Percentiles rank a stretch among this genome's conserved stretches.
These are phyloP conservation scores for Tuber melanosporum DNA, from an alignment of 495 filamentous ascomycete species.

Conservation along the genomic window DNA sequence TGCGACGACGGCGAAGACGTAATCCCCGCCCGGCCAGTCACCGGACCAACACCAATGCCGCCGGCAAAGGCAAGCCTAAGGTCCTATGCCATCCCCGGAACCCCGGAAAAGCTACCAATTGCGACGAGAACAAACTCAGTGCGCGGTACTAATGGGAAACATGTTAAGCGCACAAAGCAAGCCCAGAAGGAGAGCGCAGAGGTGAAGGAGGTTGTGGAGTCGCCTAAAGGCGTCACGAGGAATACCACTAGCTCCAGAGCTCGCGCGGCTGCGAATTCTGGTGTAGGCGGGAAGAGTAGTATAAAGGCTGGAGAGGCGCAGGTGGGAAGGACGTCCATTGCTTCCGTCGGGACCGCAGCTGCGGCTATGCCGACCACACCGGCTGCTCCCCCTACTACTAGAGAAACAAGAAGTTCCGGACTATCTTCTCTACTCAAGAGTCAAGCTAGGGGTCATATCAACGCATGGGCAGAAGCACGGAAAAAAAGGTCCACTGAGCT, in stretches of 20 bases:
- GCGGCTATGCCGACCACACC: background rate
- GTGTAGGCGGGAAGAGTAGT: background rate
- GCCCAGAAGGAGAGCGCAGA: constrained; percentile 1
- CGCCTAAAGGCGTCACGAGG: background rate
- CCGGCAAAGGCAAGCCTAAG: constrained; percentile 8
- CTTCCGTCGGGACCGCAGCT: background rate
- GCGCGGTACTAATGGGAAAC: background rate
- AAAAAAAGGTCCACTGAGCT: background rate
- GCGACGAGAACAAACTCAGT: background rate
- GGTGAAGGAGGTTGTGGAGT: background rate
- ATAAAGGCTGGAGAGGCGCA: background rate
- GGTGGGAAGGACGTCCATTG: background rate
- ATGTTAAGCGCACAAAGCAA: background rate
- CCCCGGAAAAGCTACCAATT: background rate
- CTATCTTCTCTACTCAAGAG: background rate
- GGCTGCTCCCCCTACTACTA: background rate
- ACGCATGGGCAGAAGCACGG: background rate
- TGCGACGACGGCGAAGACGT: background rate
- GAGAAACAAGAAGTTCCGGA: constrained; percentile 1
- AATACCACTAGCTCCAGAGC: constrained; percentile 1
- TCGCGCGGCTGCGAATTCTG: background rate
- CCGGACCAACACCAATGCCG: background rate
- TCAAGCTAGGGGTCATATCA: background rate
- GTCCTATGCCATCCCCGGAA: background rate
- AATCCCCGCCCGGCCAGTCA: background rate